Percentiles rank a stretch among this genome's conserved stretches.
Conservation (phyloP, 495 filamentous ascomycete species). For the Hyaloscypha finlandica region DNA sequence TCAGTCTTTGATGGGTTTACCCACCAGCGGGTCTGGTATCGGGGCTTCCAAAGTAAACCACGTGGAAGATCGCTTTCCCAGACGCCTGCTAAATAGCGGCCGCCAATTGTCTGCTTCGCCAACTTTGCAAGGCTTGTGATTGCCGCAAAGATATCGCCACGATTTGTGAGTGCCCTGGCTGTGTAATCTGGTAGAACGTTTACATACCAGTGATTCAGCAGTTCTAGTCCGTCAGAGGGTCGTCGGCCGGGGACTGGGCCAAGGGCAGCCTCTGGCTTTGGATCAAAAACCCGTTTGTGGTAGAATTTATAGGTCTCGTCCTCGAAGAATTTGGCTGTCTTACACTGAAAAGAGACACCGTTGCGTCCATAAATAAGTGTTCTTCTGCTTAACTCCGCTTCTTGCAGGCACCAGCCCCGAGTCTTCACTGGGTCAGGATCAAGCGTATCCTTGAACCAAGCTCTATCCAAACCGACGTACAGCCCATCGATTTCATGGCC, state of each 20-base stretch:
- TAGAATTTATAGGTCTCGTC: conserved; percentile 3
- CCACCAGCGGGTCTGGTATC: conserved; percentile 5
- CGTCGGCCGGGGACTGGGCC: not conserved
- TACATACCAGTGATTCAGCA: conserved; percentile 12
- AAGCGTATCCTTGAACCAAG: conserved; percentile 1
- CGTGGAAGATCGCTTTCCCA: conserved; percentile 10
- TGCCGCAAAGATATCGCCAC: conserved; percentile 5
- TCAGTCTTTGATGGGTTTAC: not conserved
- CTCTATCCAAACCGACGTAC: not conserved
- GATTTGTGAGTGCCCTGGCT: conserved; percentile 3
- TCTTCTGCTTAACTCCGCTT: not conserved
- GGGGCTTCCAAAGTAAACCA: conserved; percentile 12
- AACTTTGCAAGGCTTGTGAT: conserved; percentile 1
- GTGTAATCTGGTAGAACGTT: conserved; percentile 3
- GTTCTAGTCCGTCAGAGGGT: conserved; percentile 2
- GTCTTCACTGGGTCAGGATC: conserved; percentile 1
- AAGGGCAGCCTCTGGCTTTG: not conserved
- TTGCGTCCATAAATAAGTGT: not conserved
- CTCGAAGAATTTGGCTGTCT: conserved; percentile 2
- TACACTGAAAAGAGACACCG: conserved; percentile 6
- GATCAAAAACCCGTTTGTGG: not conserved
- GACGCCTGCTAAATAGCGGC: conserved; percentile 9
- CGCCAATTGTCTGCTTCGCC: not conserved
- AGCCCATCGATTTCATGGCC: conserved; percentile 4
- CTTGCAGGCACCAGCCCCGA: conserved; percentile 16